Conservation (phyloP, 768 basidiomycete genomes). For the Collybia nuda region DNA sequence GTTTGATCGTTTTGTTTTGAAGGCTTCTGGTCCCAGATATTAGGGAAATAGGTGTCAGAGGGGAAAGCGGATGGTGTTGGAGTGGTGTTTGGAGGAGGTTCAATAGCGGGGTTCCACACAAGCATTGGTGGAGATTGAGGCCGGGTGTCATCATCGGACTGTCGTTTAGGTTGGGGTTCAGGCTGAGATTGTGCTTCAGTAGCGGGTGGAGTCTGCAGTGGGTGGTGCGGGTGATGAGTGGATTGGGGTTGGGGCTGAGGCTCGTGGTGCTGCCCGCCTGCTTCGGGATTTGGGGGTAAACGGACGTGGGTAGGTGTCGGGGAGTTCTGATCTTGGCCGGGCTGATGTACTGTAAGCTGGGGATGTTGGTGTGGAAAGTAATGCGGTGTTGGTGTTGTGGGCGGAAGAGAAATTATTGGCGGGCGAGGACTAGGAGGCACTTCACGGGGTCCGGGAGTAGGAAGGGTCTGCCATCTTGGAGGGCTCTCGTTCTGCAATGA, state of each 20-base stretch:
- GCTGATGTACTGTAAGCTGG: conserved; percentile 4
- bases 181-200: conserved; percentile 21
- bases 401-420: conserved; percentile 49
- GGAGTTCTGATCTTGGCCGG: neutral
- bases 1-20: conserved; percentile 37
- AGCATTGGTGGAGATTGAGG: conserved; percentile 64
- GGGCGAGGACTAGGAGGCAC: conserved; percentile 61
- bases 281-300: no score
- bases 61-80: conserved; percentile 62
- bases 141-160: conserved; percentile 31
- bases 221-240: no score
- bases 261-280: conserved; percentile 18
- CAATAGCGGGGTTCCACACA: conserved; percentile 78
- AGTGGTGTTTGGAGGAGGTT: conserved; percentile 71
- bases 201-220: conserved; percentile 11
- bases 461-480: conserved; percentile 47
- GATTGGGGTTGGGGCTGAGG: conserved; percentile 7
- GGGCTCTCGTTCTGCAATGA: conserved; percentile 30
- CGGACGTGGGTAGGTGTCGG: neutral
- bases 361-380: conserved; percentile 9
- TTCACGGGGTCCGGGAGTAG: conserved; percentile 64
- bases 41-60: conserved; percentile 76
- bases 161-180: conserved; percentile 7
- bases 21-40: conserved; percentile 78
- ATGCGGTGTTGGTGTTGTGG: conserved; percentile 34